Evolutionary conservation across 331 rosid species (phyloP), one percentile per base, ranked within the genome.

Genomic region (Ulmus americana): DNA sequence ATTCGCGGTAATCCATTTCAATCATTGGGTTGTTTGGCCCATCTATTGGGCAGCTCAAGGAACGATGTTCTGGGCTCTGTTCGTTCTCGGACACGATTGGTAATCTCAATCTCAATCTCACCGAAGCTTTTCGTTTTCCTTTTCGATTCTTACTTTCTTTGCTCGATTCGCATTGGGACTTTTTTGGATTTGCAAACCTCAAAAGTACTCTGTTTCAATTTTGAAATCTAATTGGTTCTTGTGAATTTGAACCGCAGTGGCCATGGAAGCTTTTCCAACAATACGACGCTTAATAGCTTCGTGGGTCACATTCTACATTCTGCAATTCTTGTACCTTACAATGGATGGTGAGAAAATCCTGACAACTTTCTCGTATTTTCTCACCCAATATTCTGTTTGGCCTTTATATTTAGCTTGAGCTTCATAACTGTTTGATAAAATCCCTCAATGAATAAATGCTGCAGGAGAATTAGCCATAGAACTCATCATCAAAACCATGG

Each of bases 401-500:
- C 13, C 9, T 7, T 11, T 2, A 28, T 3, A 28, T 28, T 12
- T 43, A 18, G 0, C 6, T 10, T 22, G 41, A 45, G 2, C 5
- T 45, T 11, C 13, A 11, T 1, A 48, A 48, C 13, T 48, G 16
- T 48, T 48, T 46, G 51, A 10, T 11, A 6, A 46, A 48, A 48
- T 48, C 16, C 7, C 6, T 48, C 14, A 11, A 10, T 7, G 6
- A 48, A 48, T 48, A 13, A 11, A 42, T 14, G 61, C 58, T 12
- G 39, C 86, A 94, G 97, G 99, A 90, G 95, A 81, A 87, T 94
- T 8, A 94, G 99, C 70, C 99, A 94, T 55, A 84, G 85, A 79
- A 90, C 99, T 62, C 99, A 94, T 64, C 99, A 94, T 69, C 97
- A 94, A 70, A 94, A 94, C 80, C 99, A 94, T 72, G 99, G 97